Percentiles rank a stretch among this genome's conserved stretches.
Conservation (phyloP, 2,329 filamentous ascomycete genomes). For the Aureobasidium vineae region DNA sequence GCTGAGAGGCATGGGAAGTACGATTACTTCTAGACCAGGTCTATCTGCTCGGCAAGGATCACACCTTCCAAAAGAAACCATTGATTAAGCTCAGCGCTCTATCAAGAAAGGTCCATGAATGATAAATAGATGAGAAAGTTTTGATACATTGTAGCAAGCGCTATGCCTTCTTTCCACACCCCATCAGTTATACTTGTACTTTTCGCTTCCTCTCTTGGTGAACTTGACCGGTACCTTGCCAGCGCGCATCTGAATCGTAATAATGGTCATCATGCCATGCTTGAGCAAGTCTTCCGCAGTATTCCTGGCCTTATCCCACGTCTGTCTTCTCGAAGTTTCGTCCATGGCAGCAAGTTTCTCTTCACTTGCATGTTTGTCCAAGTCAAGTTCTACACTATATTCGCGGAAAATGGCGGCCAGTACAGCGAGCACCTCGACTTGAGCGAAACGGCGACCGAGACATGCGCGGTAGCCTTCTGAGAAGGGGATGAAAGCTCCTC, state of each 20-base stretch:
- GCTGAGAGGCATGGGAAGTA: too few species aligned
- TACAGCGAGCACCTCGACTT: slow-evolving; percentile 56
- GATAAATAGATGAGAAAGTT: neutral
- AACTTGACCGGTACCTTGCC: slow-evolving; percentile 64
- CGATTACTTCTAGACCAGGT: neutral
- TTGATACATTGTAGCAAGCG: neutral
- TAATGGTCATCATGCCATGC: slow-evolving; percentile 57
- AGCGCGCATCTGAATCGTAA: slow-evolving; percentile 70
- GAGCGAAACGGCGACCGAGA: slow-evolving; percentile 56
- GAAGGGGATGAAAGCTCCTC: slow-evolving; percentile 57
- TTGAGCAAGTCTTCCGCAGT: slow-evolving; percentile 54
- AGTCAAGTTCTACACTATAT: slow-evolving; percentile 68
- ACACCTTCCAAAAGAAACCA: too few species aligned
- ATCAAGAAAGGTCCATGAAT: neutral
- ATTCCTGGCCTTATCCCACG: slow-evolving; percentile 63
- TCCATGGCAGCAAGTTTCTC: slow-evolving; percentile 56
- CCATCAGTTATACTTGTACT: slow-evolving; percentile 49
- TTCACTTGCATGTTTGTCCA: slow-evolving; percentile 46
- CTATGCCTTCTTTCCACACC: too few species aligned
- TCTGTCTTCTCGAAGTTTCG: slow-evolving; percentile 50
- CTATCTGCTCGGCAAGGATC: neutral
- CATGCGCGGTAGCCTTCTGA: slow-evolving; percentile 56
- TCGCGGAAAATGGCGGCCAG: slow-evolving; percentile 54
- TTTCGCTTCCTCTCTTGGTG: slow-evolving; percentile 67
- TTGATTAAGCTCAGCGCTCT: too few species aligned